A percentile compares a stretch with the other conserved stretches of the same genome.
Conservation (phyloP, 148 eudicot species). For the Pharnaceum exiguum region DNA sequence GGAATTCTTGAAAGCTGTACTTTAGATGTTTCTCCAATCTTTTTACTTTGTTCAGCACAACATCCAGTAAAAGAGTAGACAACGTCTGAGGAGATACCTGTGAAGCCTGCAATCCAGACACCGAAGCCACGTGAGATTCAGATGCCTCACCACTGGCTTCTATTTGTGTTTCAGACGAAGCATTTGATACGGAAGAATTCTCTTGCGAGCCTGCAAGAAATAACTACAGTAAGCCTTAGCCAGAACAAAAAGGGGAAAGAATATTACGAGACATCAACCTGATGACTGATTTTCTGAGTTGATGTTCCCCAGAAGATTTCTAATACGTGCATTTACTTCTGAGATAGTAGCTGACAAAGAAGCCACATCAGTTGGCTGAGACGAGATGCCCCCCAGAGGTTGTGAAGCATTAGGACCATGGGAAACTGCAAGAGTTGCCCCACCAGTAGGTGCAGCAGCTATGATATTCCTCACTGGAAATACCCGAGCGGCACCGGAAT, state of each 20-base stretch:
- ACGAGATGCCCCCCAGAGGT: conserved; percentile 34
- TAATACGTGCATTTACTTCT: conserved; percentile 45
- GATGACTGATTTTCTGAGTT: conserved; percentile 37
- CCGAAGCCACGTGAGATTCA: conserved; percentile 5
- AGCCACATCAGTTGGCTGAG: conserved; percentile 39
- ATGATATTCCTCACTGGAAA: conserved; percentile 41
- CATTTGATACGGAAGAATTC: conserved; percentile 29
- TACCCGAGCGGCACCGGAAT: conserved; percentile 36
- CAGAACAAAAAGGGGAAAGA: background rate
- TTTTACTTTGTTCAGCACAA: background rate
- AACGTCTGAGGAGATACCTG: conserved; percentile 27
- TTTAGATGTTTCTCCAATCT: too few relatives aligned
- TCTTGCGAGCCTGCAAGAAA: conserved; percentile 37
- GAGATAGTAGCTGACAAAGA: conserved; percentile 35
- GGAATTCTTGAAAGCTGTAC: too few relatives aligned
- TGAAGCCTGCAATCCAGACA: conserved; percentile 23
- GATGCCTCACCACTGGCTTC: conserved; percentile 20
- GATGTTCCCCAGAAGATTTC: conserved; percentile 40
- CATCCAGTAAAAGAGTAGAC: background rate
- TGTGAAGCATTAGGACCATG: conserved; percentile 36
- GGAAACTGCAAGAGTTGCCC: conserved; percentile 36
- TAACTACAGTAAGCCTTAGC: background rate
- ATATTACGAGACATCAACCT: conserved; percentile 22
- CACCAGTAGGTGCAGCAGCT: conserved; percentile 49
- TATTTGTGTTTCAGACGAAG: conserved; percentile 15